Conservation (phyloP, 2,329 filamentous ascomycete genomes). For the Nigrospora sphaerica region DNA sequence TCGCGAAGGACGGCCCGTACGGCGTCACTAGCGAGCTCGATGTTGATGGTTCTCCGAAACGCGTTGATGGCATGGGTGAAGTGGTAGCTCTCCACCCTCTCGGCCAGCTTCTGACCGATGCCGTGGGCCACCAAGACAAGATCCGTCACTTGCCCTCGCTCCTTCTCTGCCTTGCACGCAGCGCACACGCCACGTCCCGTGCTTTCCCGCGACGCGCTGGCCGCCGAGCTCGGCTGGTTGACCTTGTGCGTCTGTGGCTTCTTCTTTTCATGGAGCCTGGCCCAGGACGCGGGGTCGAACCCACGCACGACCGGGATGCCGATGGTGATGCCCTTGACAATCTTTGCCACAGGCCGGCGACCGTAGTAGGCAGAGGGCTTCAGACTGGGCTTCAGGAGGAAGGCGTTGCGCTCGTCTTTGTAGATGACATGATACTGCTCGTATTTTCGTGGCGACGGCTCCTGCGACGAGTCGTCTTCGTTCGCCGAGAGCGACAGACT, state of each 20-base stretch:
- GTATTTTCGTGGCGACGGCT: conserved; percentile 50
- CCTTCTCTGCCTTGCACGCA: conserved; percentile 57
- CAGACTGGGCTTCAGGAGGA: conserved; percentile 78
- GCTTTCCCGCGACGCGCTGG: conserved; percentile 17
- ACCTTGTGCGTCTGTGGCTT: conserved; percentile 19
- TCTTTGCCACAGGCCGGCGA: conserved; percentile 72
- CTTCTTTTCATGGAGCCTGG: conserved; percentile 55
- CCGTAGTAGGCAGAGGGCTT: conserved; percentile 82
- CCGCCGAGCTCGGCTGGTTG: conserved; percentile 14
- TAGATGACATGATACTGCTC: conserved; percentile 80
- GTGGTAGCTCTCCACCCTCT: conserved; percentile 91
- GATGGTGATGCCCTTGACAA: conserved; percentile 74
- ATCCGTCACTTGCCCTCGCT: conserved; percentile 69
- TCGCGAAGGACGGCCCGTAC: conserved; percentile 71
- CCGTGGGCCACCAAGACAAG: conserved; percentile 88
- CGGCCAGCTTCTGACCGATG: conserved; percentile 92
- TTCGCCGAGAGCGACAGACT: conserved; percentile 19
- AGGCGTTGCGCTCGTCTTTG: conserved; percentile 68
- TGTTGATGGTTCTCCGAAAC: conserved; percentile 78
- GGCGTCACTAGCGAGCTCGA: conserved; percentile 67
- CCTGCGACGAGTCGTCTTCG: conserved; percentile 31
- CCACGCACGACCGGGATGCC: conserved; percentile 85
- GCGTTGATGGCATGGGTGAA: conserved; percentile 95
- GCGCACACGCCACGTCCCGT: conserved; percentile 30
- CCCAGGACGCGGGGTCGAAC: conserved; percentile 74